Evolutionary conservation across 345 rosid species (phyloP).

Genomic region (Brassica incana): DNA sequence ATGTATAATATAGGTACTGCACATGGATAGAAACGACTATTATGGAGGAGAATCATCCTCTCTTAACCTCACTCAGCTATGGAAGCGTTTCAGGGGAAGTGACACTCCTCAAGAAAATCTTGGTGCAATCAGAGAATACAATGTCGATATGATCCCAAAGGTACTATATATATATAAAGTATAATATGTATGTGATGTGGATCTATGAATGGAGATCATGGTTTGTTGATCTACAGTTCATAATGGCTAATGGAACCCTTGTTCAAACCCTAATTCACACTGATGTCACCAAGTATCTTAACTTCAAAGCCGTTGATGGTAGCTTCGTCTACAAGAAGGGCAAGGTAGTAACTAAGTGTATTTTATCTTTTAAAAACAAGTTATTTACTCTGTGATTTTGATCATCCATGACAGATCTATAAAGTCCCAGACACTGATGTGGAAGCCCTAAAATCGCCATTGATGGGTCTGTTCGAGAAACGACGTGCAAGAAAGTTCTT

Average conservation of each 20-base stretch:
- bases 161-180: conserved; percentile 28
- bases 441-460: conserved; percentile 84
- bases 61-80: conserved; percentile 78
- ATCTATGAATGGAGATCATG: too few species aligned
- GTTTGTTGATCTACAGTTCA: conserved; percentile 55
- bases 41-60: conserved; percentile 85
- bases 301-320: conserved; percentile 94
- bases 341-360: conserved; percentile 51
- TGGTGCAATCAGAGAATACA: conserved; percentile 76
- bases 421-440: conserved; percentile 91
- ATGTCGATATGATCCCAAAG: conserved; percentile 92
- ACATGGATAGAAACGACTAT: conserved; percentile 83
- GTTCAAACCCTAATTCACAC: conserved; percentile 85
- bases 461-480: conserved; percentile 94
- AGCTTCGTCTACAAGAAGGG: conserved; percentile 92
- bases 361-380: background rate
- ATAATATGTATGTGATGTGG: background rate
- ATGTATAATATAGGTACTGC: conserved; percentile 52
- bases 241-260: conserved; percentile 82
- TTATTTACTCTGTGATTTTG: background rate
- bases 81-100: conserved; percentile 58
- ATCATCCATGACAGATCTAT: conserved; percentile 51
- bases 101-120: conserved; percentile 64
- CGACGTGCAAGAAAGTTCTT: conserved; percentile 90
- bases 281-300: conserved; percentile 85